phyloP scores from a whole-genome alignment of 2,329 filamentous ascomycete genomes.

The Aspergillus puulaauensis region DNA sequence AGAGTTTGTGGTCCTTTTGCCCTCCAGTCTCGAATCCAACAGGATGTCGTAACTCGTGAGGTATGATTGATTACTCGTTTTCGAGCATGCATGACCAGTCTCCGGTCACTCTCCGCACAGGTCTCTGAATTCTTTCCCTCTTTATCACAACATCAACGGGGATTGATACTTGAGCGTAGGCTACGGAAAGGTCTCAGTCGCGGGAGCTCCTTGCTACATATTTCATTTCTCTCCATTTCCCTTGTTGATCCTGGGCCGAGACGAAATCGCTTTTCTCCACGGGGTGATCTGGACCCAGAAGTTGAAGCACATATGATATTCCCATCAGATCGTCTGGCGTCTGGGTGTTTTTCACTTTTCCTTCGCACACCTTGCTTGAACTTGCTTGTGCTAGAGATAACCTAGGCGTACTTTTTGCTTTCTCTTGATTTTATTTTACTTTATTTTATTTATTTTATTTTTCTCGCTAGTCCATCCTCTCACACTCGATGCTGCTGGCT shows the following conservation, averaged over 20 bases:
- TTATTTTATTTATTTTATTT: conserved; percentile 2
- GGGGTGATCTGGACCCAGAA: not conserved
- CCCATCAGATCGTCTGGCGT: not conserved
- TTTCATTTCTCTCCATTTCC: not conserved
- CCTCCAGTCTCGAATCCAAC: not conserved
- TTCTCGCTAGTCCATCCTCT: conserved; percentile 1
- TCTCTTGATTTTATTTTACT: not conserved
- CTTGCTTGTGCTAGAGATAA: too few species aligned
- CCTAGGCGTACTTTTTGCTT: not conserved
- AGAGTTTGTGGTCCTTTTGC: not conserved
- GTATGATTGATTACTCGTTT: not conserved
- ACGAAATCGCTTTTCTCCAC: not conserved
- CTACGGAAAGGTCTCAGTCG: not conserved
- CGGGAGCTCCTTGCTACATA: not conserved
- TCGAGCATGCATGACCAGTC: not conserved
- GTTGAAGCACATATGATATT: not conserved
- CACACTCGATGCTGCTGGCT: conserved; percentile 8
- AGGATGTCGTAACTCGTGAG: not conserved
- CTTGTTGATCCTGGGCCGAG: not conserved
- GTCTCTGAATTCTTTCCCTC: not conserved
- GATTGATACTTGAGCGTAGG: not conserved
- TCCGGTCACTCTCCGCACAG: not conserved
- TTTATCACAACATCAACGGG: not conserved
- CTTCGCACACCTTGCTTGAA: not conserved
- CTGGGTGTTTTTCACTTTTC: not conserved